Conservation (phyloP, 1,139 yeast genomes). For the Pichia sp. region DNA sequence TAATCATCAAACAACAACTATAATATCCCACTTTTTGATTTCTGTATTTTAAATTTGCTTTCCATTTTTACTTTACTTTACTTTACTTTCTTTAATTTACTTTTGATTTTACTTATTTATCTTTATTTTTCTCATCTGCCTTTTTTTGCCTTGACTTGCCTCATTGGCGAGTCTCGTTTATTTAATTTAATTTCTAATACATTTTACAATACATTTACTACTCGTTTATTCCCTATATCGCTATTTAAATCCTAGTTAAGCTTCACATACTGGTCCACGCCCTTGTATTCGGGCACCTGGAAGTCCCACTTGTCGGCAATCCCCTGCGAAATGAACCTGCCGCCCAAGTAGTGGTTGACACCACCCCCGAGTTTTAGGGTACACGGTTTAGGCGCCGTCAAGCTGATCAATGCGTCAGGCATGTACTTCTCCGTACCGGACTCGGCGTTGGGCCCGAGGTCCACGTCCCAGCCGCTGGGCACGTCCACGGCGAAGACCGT, state of each 20-base stretch:
- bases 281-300: slow-evolving; percentile 54
- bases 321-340: slow-evolving; percentile 67
- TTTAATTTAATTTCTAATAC: no score
- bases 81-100: no score
- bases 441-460: slow-evolving; percentile 62
- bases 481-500: slow-evolving; percentile 77
- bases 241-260: slow-evolving; percentile 14
- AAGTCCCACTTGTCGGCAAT: slow-evolving; percentile 76
- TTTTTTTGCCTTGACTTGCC: no score
- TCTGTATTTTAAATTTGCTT: no score
- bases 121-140: no score
- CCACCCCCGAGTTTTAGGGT: slow-evolving; percentile 47
- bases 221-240: no score
- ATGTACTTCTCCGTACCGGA: slow-evolving; percentile 39
- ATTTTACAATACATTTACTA: no score
- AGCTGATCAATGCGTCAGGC: slow-evolving; percentile 72
- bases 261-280: slow-evolving; percentile 47
- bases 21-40: no score
- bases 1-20: no score
- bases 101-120: no score
- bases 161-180: no score
- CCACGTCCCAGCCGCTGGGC: slow-evolving; percentile 98
- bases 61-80: no score
- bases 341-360: slow-evolving; percentile 76
- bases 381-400: slow-evolving; percentile 95